These are phyloP conservation scores for Aspergillus hiratsukae DNA, from an alignment of 2,329 filamentous ascomycete genomes.

Conservation along the genomic window DNA sequence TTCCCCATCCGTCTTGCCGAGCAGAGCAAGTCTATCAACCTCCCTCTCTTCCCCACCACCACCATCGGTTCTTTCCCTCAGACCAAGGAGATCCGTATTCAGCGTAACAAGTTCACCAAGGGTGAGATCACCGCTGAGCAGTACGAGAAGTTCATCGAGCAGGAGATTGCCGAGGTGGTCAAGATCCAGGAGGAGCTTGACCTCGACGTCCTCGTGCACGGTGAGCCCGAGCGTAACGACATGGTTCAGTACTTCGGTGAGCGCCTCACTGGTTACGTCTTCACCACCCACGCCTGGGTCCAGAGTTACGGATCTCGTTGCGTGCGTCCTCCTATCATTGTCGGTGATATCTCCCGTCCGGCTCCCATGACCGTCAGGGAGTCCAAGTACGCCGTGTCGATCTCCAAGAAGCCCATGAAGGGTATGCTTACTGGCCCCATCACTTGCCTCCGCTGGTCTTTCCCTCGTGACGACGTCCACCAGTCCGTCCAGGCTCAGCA, in stretches of 20 bases:
- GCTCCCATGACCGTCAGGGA: constrained; percentile 99
- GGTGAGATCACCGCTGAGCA: constrained; percentile 85
- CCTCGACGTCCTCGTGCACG: constrained; percentile 95
- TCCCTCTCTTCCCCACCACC: constrained; percentile 96
- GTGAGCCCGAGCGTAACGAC: constrained; percentile 99
- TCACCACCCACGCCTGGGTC: constrained; percentile 99
- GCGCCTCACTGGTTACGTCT: constrained; percentile 91
- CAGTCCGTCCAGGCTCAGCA: constrained; percentile 99
- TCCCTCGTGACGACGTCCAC: constrained; percentile 99
- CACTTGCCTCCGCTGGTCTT: constrained; percentile 98
- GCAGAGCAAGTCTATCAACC: constrained; percentile 88
- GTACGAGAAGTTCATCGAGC: constrained; percentile 99
- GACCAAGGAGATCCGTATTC: constrained; percentile 95
- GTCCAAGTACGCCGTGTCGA: constrained; percentile 94
- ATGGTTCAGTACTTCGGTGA: constrained; percentile 99
- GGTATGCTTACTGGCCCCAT: constrained; percentile 99
- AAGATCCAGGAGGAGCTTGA: constrained; percentile 97
- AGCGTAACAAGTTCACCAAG: constrained; percentile 99
- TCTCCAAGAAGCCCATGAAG: constrained; percentile 99
- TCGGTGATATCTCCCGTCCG: constrained; percentile 96
- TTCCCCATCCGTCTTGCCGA: constrained; percentile 81
- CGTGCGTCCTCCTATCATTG: constrained; percentile 95
- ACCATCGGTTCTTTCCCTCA: constrained; percentile 99
- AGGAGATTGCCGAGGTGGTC: constrained; percentile 93
- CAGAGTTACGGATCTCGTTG: constrained; percentile 98